phyloP scores from a whole-genome alignment of 2,329 filamentous ascomycete species.

The Sporothrix protearum region DNA sequence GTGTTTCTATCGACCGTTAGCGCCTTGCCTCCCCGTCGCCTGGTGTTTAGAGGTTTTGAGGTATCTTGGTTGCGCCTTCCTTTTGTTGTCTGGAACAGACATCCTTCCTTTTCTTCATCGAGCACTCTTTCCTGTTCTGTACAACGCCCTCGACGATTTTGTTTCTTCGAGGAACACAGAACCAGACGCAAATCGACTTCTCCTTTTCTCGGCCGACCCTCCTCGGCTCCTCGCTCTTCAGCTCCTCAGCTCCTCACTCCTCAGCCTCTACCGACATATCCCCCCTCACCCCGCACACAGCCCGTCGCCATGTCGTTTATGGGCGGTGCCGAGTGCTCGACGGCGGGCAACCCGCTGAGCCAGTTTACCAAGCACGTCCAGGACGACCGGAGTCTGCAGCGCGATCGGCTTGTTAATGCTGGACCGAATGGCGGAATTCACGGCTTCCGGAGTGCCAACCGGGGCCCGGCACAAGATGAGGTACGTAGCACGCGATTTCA shows the following conservation, averaged over 20 bases:
- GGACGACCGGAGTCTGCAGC: slow-evolving; percentile 91
- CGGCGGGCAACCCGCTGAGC: slow-evolving; percentile 89
- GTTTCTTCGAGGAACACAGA: neutral
- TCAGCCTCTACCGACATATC: neutral
- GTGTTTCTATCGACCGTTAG: neutral
- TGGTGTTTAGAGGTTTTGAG: too few relatives aligned
- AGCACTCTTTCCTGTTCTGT: neutral
- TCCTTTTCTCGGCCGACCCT: neutral
- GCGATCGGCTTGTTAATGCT: slow-evolving; percentile 78
- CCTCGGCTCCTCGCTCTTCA: neutral
- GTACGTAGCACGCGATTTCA: slow-evolving; percentile 39
- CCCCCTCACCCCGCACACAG: neutral
- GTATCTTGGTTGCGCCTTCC: neutral
- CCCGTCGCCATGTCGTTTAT: slow-evolving; percentile 76
- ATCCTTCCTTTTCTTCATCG: neutral
- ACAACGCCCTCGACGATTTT: neutral
- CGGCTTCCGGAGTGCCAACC: slow-evolving; percentile 70
- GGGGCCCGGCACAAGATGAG: slow-evolving; percentile 70
- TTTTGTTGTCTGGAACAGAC: neutral
- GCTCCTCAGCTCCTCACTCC: neutral
- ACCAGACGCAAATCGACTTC: neutral
- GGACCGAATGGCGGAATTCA: slow-evolving; percentile 68
- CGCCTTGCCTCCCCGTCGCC: too few relatives aligned
- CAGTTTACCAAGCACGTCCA: slow-evolving; percentile 97
- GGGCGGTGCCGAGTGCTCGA: slow-evolving; percentile 93